Evolutionary conservation across 768 basidiomycete species (phyloP), one percentile per base, ranked within the genome.

Genomic region (Lentinula edodes): DNA sequence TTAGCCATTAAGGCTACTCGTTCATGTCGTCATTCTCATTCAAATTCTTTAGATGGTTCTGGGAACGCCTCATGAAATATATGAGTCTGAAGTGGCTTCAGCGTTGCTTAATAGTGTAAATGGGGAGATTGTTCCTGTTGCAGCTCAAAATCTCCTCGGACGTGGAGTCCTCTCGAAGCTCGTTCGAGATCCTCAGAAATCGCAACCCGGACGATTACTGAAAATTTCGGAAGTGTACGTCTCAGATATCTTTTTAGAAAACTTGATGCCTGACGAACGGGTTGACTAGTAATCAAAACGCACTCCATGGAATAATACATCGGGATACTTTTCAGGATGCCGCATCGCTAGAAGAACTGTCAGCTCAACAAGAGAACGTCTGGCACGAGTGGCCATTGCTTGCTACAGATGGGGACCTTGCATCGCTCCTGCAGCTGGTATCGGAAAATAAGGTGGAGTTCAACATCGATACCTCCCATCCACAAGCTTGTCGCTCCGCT

Each of bases 371-470:
- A 45, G 80, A 80, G 10, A 75, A 79, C 6, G 77, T 75, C 1
- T 89, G 85, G 82, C 81, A 85, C 51, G 86, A 89, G 59, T 97
- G 95, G 94, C 84, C 91, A 0, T 70, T 93, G 51, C 75, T 89
- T 35, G 85, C 91, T 3, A 84, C 84, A 2, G 93, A 93, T 65
- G 93, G 95, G 7, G 91, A 95, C 65, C 78, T 86, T 53, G 89
- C 90, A 13, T 83, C 87, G 0, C 72, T 96, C 62, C 74, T 93
- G 36, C 83, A 91, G 62, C 76, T 93, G n/a, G 84, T 88, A n/a
- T 95, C 93, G 0, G 87, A 91, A 61, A 81, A 87, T 63, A 87
- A 88, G 76, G 80, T 91, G 23, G 84, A 89, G 52, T 87, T 95
- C 66, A 78, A 77, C 38, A 73, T 95, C 36, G 91, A 95, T 66